Conservation (phyloP, 164 flowering plant genomes). For the Vitis rupestris region DNA sequence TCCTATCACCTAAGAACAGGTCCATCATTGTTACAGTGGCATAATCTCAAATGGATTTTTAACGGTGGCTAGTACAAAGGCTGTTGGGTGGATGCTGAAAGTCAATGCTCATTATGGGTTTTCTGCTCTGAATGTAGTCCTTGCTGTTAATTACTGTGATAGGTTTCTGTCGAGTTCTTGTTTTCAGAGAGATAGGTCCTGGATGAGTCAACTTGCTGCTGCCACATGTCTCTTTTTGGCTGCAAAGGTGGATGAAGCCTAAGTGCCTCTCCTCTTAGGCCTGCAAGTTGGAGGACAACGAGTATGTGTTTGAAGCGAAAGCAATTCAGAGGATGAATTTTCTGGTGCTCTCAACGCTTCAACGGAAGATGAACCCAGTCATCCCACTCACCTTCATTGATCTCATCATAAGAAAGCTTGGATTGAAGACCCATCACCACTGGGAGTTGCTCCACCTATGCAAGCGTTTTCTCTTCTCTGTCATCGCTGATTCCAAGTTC, state of each 20-base stretch:
- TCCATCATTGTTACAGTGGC: too few species aligned
- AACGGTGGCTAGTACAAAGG: conserved; percentile 6
- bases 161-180: conserved; percentile 35
- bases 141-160: conserved; percentile 51
- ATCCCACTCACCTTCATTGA: conserved; percentile 64
- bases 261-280: conserved; percentile 57
- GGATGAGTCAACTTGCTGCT: conserved; percentile 64
- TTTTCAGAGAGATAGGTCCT: conserved; percentile 47
- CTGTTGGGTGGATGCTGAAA: conserved; percentile 58
- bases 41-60: too few species aligned
- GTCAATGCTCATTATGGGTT: conserved; percentile 42
- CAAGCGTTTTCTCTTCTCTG: conserved; percentile 44
- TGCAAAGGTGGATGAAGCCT: conserved; percentile 69
- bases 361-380: conserved; percentile 74
- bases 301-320: conserved; percentile 52
- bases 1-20: too few species aligned
- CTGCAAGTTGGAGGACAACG: conserved; percentile 54
- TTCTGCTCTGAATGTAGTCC: conserved; percentile 40
- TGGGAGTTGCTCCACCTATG: conserved; percentile 49
- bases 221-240: conserved; percentile 69
- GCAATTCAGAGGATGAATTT: conserved; percentile 74
- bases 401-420: conserved; percentile 54
- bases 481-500: conserved; percentile 40
- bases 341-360: conserved; percentile 54
- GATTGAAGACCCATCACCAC: conserved; percentile 33